These are phyloP conservation scores for Fragilaria crotonensis DNA, from an alignment of 108 stramenopile genomes.

Conservation along the genomic window DNA sequence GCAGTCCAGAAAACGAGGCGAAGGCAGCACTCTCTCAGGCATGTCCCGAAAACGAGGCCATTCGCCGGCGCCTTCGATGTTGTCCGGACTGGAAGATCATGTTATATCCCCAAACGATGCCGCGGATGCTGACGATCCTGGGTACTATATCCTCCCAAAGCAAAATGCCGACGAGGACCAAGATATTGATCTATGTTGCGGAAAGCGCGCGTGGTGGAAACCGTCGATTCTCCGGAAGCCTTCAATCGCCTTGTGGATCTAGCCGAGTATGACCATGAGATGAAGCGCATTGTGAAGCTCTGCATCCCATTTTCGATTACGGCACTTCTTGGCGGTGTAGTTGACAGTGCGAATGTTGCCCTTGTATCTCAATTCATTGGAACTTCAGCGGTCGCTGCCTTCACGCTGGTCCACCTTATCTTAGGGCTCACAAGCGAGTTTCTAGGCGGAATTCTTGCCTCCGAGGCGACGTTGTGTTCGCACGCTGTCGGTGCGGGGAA, in stretches of 20 bases:
- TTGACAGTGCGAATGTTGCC: slow-evolving; percentile 24
- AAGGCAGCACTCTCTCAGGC: neutral
- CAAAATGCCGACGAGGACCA: slow-evolving; percentile 5
- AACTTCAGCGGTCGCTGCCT: slow-evolving; percentile 44
- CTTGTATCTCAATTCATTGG: slow-evolving; percentile 43
- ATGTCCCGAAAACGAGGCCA: neutral
- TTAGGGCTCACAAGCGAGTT: slow-evolving; percentile 39
- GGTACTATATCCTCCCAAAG: slow-evolving; percentile 1
- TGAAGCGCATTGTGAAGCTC: slow-evolving; percentile 16
- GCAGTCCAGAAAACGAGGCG: neutral
- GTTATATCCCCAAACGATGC: slow-evolving; percentile 51
- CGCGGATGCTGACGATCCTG: slow-evolving; percentile 46
- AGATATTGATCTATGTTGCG: slow-evolving; percentile 1
- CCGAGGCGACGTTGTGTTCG: slow-evolving; percentile 29
- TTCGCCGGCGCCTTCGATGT: slow-evolving; percentile 9
- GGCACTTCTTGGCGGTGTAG: slow-evolving; percentile 30
- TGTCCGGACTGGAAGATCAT: slow-evolving; percentile 16
- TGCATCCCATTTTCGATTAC: slow-evolving; percentile 29
- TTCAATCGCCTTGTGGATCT: slow-evolving; percentile 20
- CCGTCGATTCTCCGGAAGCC: neutral
- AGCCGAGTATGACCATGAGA: slow-evolving; percentile 28
- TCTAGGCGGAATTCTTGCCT: slow-evolving; percentile 37
- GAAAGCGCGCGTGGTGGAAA: slow-evolving; percentile 1
- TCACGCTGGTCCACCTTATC: slow-evolving; percentile 31
- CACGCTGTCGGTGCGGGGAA: slow-evolving; percentile 12